Percentiles rank a stretch among this genome's conserved stretches.
Evolutionary conservation across 2,329 filamentous ascomycete genomes (phyloP).

Genomic region (Ophiocordyceps camponoti-floridani): DNA sequence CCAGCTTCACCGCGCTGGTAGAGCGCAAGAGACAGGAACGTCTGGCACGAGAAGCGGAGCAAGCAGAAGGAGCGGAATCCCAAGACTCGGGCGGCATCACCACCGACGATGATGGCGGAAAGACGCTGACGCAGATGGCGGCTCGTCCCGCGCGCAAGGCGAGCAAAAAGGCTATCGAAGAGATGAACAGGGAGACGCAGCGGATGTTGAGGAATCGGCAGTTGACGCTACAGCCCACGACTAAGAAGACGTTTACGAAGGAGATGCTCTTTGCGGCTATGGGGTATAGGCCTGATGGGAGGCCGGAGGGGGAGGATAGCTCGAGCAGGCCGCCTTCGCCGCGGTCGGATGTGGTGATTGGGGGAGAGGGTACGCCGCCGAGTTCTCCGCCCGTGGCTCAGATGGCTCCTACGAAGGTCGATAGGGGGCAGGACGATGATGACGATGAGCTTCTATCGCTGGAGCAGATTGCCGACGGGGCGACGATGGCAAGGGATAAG

Average conservation of each 20-base stretch:
- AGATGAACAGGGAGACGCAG: constrained; percentile 91
- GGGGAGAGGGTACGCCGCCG: constrained; percentile 44
- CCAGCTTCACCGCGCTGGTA: constrained; percentile 54
- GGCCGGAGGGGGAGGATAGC: constrained; percentile 22
- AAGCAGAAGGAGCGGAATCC: constrained; percentile 16
- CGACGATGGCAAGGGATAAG: constrained; percentile 30
- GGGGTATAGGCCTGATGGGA: constrained; percentile 42
- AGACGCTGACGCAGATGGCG: constrained; percentile 44
- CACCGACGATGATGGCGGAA: constrained; percentile 44
- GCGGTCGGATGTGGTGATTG: constrained; percentile 33
- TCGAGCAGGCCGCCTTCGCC: constrained; percentile 38
- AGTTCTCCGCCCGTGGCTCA: constrained; percentile 40
- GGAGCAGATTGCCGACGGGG: constrained; percentile 15
- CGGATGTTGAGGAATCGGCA: constrained; percentile 81
- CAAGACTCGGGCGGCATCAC: constrained; percentile 29
- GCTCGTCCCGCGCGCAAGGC: constrained; percentile 63
- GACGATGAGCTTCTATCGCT: constrained; percentile 19
- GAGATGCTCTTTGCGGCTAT: constrained; percentile 70
- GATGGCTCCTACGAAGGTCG: constrained; percentile 9
- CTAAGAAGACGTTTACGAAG: constrained; percentile 79
- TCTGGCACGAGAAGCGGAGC: constrained; percentile 43
- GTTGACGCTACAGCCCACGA: constrained; percentile 73
- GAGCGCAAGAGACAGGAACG: constrained; percentile 57
- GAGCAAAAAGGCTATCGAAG: constrained; percentile 84
- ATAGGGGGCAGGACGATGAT: constrained; percentile 6